Percentiles rank a stretch among this genome's conserved stretches.
phyloP scores from a whole-genome alignment of 1,139 yeast genomes.

The Arxiozyma slooffiae region DNA sequence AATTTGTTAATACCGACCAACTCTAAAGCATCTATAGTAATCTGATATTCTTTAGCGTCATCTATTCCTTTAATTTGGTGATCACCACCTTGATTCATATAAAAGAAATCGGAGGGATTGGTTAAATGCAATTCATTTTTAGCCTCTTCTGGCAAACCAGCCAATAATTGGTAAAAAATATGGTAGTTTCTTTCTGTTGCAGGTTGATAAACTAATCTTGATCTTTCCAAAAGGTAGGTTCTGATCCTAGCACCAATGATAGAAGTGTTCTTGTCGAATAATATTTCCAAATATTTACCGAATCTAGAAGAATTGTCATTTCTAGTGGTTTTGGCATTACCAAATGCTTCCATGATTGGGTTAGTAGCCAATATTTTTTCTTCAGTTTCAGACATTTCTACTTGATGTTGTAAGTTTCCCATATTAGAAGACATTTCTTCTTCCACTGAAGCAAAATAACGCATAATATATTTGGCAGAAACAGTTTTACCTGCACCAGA shows the following conservation, averaged over 20 bases:
- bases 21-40: conserved; percentile 66
- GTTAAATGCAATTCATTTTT: conserved; percentile 54
- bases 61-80: conserved; percentile 69
- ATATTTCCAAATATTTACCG: conserved; percentile 89
- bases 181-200: conserved; percentile 88
- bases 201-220: conserved; percentile 92
- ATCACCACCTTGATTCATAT: conserved; percentile 85
- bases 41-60: conserved; percentile 68
- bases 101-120: conserved; percentile 59
- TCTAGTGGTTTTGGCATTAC: conserved; percentile 96
- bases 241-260: conserved; percentile 93
- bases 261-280: conserved; percentile 64
- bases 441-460: conserved; percentile 97
- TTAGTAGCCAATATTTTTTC: conserved; percentile 94
- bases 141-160: conserved; percentile 61
- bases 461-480: conserved; percentile 94
- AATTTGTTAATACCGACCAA: conserved; percentile 64
- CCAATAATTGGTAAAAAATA: conserved; percentile 83
- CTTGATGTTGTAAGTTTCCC: conserved; percentile 34
- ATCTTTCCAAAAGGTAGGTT: conserved; percentile 87
- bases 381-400: conserved; percentile 87
- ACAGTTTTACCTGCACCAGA: conserved; percentile 99
- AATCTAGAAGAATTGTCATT: conserved; percentile 96
- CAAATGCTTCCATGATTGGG: conserved; percentile 98
- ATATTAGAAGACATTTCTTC: conserved; percentile 30